Evolutionary conservation across 345 rosid genomes (phyloP), one percentile per base, ranked within the genome.

Genomic region (Populus tremula): DNA sequence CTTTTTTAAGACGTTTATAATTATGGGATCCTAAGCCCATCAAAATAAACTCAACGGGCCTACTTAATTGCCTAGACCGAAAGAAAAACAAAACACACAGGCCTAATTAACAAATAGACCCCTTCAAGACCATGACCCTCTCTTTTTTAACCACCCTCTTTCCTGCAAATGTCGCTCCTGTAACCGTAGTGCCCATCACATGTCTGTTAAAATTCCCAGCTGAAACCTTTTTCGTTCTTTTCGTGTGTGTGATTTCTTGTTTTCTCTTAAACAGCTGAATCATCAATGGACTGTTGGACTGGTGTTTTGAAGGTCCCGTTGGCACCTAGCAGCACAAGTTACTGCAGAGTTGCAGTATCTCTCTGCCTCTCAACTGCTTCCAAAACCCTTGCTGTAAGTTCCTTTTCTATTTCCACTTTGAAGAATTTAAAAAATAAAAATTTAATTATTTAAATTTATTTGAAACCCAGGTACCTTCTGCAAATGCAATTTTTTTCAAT

Each of bases 341-440:
- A 47, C 73, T 91, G 86, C 87, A 84, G 87, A 77, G 91, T 95
- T 53, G 94, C 92, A 12, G 92, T 88, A 5, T 90, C 94, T 80
- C 90, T 94, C 80, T 89, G 94, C 80, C 79, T 89, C 75, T 87
- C 92, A 18, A 31, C 88, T 45, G 17, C 80, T 70, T 79, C 89
- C 74, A 74, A 77, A 66, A 35, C 88, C 65, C 76, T 88, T 38
- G 25, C 72, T 14, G 96, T 89, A 76, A 80, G 86, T 74, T 45
- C 13, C 76, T 49, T 73, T 69, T 54, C 10, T n/a, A 23, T 56
- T 67, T 43, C 64, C n/a, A 14, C 6, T n/a, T 11, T 31, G 21
- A 18, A 43, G 33, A 21, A 43, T 41, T 17, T 1, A 14, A 33
- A 47, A 11, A 31, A 33, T 4, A 17, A 45, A 21, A 45, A 50